These are phyloP conservation scores for Verticillium tricorpus DNA, from an alignment of 2,329 filamentous ascomycete species.

Conservation along the genomic window DNA sequence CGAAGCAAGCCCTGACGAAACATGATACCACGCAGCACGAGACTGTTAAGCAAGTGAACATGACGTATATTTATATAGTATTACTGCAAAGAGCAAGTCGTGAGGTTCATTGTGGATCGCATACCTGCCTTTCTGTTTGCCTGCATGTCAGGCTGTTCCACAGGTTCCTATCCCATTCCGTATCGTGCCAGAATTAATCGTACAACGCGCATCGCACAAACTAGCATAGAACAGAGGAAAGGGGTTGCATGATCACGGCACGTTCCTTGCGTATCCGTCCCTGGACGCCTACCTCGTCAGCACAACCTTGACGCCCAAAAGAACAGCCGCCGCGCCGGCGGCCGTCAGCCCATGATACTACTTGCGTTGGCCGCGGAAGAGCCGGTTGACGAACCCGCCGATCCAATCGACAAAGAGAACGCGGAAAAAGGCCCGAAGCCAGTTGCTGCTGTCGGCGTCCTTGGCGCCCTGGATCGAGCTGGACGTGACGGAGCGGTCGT, in stretches of 20 bases:
- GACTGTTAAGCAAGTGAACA: neutral
- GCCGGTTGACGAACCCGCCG: conserved; percentile 23
- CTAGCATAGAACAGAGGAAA: neutral
- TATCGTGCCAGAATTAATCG: neutral
- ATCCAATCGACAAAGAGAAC: conserved; percentile 34
- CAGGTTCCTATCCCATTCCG: neutral
- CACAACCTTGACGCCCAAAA: neutral
- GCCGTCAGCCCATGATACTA: conserved; percentile 2
- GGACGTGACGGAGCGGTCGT: conserved; percentile 13
- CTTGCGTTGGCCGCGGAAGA: conserved; percentile 2
- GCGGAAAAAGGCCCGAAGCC: conserved; percentile 29
- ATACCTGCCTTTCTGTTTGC: neutral
- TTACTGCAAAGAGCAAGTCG: neutral
- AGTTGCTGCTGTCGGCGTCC: conserved; percentile 13
- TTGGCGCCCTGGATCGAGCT: conserved; percentile 16
- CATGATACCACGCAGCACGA: neutral
- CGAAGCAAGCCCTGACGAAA: neutral
- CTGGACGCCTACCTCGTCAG: neutral
- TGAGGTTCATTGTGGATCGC: neutral
- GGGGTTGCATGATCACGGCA: neutral
- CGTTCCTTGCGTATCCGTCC: neutral
- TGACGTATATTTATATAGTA: neutral
- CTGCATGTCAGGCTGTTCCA: neutral
- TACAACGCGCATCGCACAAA: neutral
- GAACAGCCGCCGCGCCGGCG: conserved; percentile 11